A percentile compares a stretch with the other conserved stretches of the same genome.
phyloP scores from a whole-genome alignment of 768 basidiomycete genomes.

The Termitomyces titanicus region DNA sequence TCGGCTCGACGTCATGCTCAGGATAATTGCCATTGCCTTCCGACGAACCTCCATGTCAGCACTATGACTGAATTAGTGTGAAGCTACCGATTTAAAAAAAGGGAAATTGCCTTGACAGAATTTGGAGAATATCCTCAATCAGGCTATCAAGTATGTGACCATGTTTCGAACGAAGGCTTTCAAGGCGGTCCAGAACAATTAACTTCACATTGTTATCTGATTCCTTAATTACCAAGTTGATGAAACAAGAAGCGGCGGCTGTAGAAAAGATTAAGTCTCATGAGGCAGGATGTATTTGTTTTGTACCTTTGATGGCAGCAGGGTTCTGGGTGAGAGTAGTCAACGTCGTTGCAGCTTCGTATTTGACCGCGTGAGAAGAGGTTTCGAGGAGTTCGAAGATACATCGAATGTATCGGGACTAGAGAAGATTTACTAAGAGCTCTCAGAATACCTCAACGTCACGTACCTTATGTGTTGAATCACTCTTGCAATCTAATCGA shows the following conservation, averaged over 20 bases:
- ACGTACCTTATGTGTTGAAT: slow-evolving; percentile 78
- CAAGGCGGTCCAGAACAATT: slow-evolving; percentile 91
- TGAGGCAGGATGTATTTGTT: background rate
- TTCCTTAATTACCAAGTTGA: slow-evolving; percentile 89
- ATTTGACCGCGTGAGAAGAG: slow-evolving; percentile 90
- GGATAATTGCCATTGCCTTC: slow-evolving; percentile 85
- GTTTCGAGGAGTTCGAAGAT: slow-evolving; percentile 92
- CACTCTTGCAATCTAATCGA: slow-evolving; percentile 81
- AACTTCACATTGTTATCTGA: slow-evolving; percentile 99
- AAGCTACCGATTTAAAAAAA: background rate
- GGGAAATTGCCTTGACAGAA: slow-evolving; percentile 64
- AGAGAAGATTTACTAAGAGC: slow-evolving; percentile 8
- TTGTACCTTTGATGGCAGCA: slow-evolving; percentile 87
- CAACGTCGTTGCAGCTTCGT: slow-evolving; percentile 93
- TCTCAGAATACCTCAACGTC: background rate
- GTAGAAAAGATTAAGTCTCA: background rate
- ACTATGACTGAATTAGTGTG: slow-evolving; percentile 32
- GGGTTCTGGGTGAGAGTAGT: slow-evolving; percentile 94
- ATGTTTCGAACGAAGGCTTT: slow-evolving; percentile 77
- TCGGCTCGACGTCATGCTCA: slow-evolving; percentile 89
- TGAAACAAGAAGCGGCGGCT: slow-evolving; percentile 89
- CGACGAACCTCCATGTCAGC: slow-evolving; percentile 95
- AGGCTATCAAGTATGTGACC: slow-evolving; percentile 86
- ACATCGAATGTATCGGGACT: slow-evolving; percentile 92
- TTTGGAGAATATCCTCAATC: slow-evolving; percentile 94